Base-by-base conservation (phyloP, 2,329 filamentous ascomycete genomes). In the Pseudogymnoascus sp. region DNA sequence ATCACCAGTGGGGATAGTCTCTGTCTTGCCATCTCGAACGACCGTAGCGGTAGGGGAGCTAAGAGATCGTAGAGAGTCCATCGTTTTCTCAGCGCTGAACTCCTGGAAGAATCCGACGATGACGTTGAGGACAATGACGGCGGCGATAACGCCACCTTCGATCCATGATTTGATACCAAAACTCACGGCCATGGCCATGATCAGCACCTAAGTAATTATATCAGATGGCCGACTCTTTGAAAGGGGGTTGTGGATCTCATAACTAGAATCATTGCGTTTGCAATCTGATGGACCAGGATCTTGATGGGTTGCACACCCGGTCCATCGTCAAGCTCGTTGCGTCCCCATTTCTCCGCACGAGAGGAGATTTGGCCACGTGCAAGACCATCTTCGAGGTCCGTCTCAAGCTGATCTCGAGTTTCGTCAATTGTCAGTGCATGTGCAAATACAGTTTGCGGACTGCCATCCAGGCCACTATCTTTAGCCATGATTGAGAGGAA, bases 231-330 rank as follows among this genome's bases (percentile, higher is more conserved):
- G 65, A 62, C 39, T 62, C 41, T 23, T 14, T 5, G 6, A 19
- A 23, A 23, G 13, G 11, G 36, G 34, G n/a, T 16, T 34, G 23
- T 62, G 60, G 61, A 48, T 60, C 62, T 62, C 63, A 51, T 71
- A 73, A 87, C 87, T 74, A 90, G 73, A 68, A 84, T 89, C 83
- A 90, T 84, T 13, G 86, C 86, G 74, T 90, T 90, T 65, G 85
- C 85, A 62, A 90, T 78, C 71, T 90, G 87, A 34, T 82, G 79
- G 60, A 89, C 77, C 21, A 90, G 75, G 66, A 90, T 89, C 71
- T 87, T 87, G 63, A 81, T 68, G 28, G 84, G 80, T 63, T 83
- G 83, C 21, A 90, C 86, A 7, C 83, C 83, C 62, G 81, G 77
- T 6, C 78, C 80, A 57, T 86, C 83, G 62, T 85, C 84, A 10